Evolutionary conservation across 2,329 filamentous ascomycete species (phyloP).

Genomic region (Cadophora sp.): DNA sequence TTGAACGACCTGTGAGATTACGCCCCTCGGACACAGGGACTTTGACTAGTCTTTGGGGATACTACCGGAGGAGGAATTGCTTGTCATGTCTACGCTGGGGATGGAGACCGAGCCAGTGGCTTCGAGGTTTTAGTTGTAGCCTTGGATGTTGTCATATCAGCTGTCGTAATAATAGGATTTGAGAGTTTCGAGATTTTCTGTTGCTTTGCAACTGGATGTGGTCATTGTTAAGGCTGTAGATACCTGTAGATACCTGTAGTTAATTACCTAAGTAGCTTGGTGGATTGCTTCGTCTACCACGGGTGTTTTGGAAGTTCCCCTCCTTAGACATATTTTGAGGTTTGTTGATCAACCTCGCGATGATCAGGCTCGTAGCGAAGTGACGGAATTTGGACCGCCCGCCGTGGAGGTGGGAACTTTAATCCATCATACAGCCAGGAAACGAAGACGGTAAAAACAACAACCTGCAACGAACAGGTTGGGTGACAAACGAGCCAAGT

Average conservation of each 20-base stretch:
- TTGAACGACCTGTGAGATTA: constrained; percentile 5
- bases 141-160: neutral
- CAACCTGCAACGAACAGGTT: neutral
- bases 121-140: constrained; percentile 12
- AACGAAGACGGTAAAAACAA: neutral
- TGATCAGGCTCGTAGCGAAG: neutral
- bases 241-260: no score
- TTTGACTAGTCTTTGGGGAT: neutral
- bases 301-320: no score
- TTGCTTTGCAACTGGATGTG: no score
- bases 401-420: neutral
- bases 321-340: no score
- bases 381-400: neutral
- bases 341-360: neutral
- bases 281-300: no score
- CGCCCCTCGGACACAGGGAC: neutral
- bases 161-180: no score
- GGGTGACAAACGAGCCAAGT: neutral
- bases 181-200: no score
- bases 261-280: no score
- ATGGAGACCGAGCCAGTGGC: constrained; percentile 15
- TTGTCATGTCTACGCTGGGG: constrained; percentile 5
- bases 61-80: neutral
- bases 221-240: no score
- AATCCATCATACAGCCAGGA: neutral